Evolutionary conservation across 2,329 filamentous ascomycete species (phyloP).

Genomic region (Fonsecaea erecta): DNA sequence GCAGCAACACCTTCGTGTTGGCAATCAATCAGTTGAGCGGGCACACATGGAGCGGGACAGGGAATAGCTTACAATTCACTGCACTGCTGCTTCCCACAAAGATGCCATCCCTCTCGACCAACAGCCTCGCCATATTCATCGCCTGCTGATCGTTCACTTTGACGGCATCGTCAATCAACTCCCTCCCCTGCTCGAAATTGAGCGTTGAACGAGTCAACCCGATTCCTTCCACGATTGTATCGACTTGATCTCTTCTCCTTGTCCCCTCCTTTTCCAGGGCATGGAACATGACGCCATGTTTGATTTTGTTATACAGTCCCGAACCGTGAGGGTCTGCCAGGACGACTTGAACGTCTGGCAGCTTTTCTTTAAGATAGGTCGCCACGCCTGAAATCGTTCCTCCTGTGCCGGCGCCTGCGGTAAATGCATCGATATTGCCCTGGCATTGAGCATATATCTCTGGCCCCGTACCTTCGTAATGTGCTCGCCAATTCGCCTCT

Average conservation of each 20-base stretch:
- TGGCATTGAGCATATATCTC: slow-evolving; percentile 83
- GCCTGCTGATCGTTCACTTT: slow-evolving; percentile 88
- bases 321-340: slow-evolving; percentile 94
- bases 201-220: slow-evolving; percentile 92
- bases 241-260: slow-evolving; percentile 84
- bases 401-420: slow-evolving; percentile 83
- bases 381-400: slow-evolving; percentile 90
- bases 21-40: slow-evolving; percentile 15
- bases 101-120: slow-evolving; percentile 93
- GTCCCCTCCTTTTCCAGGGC: slow-evolving; percentile 88
- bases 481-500: slow-evolving; percentile 83
- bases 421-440: slow-evolving; percentile 80
- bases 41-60: neutral
- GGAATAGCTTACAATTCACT: slow-evolving; percentile 74
- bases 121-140: slow-evolving; percentile 89
- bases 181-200: slow-evolving; percentile 86
- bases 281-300: slow-evolving; percentile 95
- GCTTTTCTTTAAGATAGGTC: slow-evolving; percentile 74
- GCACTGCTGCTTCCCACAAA: slow-evolving; percentile 93
- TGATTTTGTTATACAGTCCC: slow-evolving; percentile 88
- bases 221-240: slow-evolving; percentile 94
- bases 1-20: slow-evolving; percentile 51
- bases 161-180: slow-evolving; percentile 88
- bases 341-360: slow-evolving; percentile 70
- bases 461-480: slow-evolving; percentile 80